Conservation (phyloP, 176 grass and related monocot species). For the Cenchrus purpureus region DNA sequence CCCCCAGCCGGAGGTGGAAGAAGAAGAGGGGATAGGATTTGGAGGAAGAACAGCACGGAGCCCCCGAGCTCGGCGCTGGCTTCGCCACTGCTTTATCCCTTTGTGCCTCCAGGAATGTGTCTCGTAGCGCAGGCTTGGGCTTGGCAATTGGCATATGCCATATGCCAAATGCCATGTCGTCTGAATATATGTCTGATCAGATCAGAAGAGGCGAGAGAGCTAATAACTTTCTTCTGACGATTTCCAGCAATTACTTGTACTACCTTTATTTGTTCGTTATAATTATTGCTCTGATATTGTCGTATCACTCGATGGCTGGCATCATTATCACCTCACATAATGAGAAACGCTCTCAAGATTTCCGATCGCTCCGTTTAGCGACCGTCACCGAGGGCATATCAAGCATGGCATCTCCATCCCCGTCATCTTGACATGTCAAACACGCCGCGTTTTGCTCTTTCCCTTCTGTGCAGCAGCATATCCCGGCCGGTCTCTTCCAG, state of each 20-base stretch:
- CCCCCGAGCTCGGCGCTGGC: too few relatives aligned
- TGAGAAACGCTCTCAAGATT: not conserved
- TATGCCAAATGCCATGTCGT: not conserved
- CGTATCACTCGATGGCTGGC: not conserved
- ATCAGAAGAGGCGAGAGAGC: not conserved
- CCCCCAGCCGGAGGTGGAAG: too few relatives aligned
- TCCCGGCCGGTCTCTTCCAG: not conserved
- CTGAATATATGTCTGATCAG: not conserved
- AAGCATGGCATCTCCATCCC: not conserved
- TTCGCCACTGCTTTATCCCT: too few relatives aligned
- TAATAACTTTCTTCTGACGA: not conserved
- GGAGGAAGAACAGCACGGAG: too few relatives aligned
- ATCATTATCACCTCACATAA: not conserved
- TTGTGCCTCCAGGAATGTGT: not conserved
- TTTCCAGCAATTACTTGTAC: not conserved
- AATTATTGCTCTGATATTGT: not conserved
- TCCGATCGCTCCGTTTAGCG: conserved; percentile 15
- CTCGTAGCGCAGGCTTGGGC: not conserved
- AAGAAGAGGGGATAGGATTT: too few relatives aligned
- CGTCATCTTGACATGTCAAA: not conserved
- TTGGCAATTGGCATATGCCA: too few relatives aligned
- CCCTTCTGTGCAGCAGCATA: not conserved
- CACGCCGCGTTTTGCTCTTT: not conserved
- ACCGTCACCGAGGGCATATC: not conserved
- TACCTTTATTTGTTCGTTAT: not conserved